phyloP scores from a whole-genome alignment of 2,329 filamentous ascomycete genomes.

The Diplodia intermedia region DNA sequence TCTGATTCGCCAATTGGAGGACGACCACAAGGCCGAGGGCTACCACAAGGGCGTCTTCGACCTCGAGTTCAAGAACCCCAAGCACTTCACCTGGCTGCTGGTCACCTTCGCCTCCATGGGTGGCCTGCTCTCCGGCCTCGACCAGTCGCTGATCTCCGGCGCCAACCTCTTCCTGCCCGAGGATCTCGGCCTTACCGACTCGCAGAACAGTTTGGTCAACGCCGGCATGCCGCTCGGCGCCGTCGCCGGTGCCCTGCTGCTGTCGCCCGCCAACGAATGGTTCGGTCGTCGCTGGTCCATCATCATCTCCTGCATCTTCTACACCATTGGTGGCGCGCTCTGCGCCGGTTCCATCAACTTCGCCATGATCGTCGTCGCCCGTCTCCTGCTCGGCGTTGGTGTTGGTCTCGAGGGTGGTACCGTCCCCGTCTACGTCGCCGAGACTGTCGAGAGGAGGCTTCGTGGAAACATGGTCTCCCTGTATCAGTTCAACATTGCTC shows the following conservation, averaged over 20 bases:
- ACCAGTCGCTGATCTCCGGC: constrained; percentile 75
- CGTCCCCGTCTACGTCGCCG: constrained; percentile 76
- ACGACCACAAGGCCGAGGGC: constrained; percentile 46
- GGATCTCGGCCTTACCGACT: constrained; percentile 61
- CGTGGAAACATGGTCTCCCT: constrained; percentile 76
- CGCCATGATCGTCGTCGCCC: constrained; percentile 72
- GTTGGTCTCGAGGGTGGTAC: constrained; percentile 77
- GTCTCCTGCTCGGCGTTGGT: constrained; percentile 72
- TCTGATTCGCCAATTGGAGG: constrained; percentile 51
- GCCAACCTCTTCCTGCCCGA: constrained; percentile 71
- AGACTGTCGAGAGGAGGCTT: constrained; percentile 70
- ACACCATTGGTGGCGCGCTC: constrained; percentile 72
- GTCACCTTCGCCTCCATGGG: constrained; percentile 78
- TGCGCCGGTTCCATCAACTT: constrained; percentile 73
- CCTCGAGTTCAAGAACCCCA: constrained; percentile 66
- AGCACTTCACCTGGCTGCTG: constrained; percentile 70
- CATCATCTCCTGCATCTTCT: constrained; percentile 71
- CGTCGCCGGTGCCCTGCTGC: constrained; percentile 71
- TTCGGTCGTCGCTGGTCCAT: constrained; percentile 73
- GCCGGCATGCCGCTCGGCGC: constrained; percentile 75
- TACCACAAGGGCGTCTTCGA: constrained; percentile 57
- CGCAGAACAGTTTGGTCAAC: constrained; percentile 71
- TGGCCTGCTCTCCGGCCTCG: constrained; percentile 72
- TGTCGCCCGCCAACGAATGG: constrained; percentile 71
- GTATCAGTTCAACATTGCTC: constrained; percentile 78